Base-by-base conservation (phyloP, 2,329 filamentous ascomycete genomes). In the Mollisiaceae sp. region DNA sequence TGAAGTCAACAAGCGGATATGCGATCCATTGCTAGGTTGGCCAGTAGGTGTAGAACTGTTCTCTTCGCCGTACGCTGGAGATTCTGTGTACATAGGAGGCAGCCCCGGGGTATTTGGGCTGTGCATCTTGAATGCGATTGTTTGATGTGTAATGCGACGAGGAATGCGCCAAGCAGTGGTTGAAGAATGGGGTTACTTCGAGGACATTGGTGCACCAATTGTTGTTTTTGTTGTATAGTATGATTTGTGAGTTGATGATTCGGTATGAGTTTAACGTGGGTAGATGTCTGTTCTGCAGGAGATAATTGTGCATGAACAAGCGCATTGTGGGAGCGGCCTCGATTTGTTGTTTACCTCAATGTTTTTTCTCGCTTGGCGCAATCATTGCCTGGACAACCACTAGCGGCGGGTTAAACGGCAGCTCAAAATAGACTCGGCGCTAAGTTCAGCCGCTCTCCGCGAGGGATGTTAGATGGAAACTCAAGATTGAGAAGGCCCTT, bases 1-100 rank as follows among this genome's bases (percentile, higher is more conserved):
- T 8, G 86, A 88, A 60, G 86, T 89, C 78, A 90, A 79, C 72
- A 90, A 79, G 72, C 87, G 82, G 62, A 89, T 82, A 67, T 82
- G 84, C 39, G 86, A 82, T 54, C 81, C 77, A 73, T 83, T 84
- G 54, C 62, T 66, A 43, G 76, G 72, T 63, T 81, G 78, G 65
- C 80, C 79, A 45, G 79, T 79, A 20, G 81, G 80, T 35, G 80
- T 82, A 68, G 66, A 66, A 36, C 81, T 78, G 70, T 83, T 78
- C 70, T 81, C 77, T 32, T 86, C 84, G 61, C 86, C 82, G 73
- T 89, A 89, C 61, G 77, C 77, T 22, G 84, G 84, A 61, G 86
- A 79, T 68, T 80, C 80, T 73, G 71, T 72, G 65, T 89, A 89
- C 69, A 86, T 84, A 38, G 86, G 86, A 66, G 84, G 84, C 69